Conservation (phyloP, 2,329 filamentous ascomycete genomes). For the Didymella pomorum region DNA sequence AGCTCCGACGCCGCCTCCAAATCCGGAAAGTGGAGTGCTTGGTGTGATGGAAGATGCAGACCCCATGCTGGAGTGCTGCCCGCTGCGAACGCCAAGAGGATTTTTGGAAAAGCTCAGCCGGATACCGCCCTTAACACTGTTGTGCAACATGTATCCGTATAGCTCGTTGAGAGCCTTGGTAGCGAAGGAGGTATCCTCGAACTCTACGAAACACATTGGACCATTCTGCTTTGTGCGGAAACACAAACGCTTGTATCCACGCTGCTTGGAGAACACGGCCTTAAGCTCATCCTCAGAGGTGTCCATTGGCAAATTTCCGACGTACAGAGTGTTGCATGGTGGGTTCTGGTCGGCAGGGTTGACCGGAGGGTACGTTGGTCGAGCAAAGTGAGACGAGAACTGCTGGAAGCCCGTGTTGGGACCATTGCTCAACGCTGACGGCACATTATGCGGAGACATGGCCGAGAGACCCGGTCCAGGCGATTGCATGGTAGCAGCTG, state of each 20-base stretch:
- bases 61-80: conserved; percentile 66
- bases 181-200: conserved; percentile 90
- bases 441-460: conserved; percentile 64
- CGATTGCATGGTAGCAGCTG: conserved; percentile 59
- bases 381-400: conserved; percentile 64
- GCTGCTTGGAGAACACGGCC: conserved; percentile 87
- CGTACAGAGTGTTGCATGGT: conserved; percentile 96
- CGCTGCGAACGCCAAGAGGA: conserved; percentile 87
- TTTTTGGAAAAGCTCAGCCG: conserved; percentile 98
- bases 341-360: conserved; percentile 97
- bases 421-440: conserved; percentile 60
- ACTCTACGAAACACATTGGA: conserved; percentile 99
- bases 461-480: conserved; percentile 54
- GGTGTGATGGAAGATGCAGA: conserved; percentile 60
- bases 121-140: conserved; percentile 93
- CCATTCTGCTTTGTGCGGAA: conserved; percentile 95
- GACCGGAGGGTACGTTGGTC: conserved; percentile 79
- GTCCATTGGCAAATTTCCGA: conserved; percentile 93
- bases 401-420: conserved; percentile 63
- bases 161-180: conserved; percentile 90
- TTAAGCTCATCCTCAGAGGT: conserved; percentile 97
- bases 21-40: conserved; percentile 63
- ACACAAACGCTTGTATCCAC: conserved; percentile 93
- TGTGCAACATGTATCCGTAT: conserved; percentile 86
- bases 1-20: conserved; percentile 64